Evolutionary conservation across 2,329 filamentous ascomycete species (phyloP), one percentile per base, ranked within the genome.

Genomic region (Colletotrichum simmondsii): DNA sequence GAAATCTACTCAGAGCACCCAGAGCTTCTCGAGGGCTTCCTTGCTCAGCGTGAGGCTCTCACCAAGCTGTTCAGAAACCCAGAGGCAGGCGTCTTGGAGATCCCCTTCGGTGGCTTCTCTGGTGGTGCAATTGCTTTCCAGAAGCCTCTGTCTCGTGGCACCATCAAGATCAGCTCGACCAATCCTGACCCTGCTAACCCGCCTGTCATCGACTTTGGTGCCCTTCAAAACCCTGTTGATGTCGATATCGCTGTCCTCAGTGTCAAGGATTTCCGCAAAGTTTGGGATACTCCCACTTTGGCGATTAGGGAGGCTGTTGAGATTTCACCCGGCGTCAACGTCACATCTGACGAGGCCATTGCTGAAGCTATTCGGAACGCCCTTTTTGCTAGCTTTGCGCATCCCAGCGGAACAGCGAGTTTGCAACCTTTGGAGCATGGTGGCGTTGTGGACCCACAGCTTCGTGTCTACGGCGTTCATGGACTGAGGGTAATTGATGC

Each of bases 391-490:
- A 67, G 61, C 19, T 67, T 73, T 24, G 28, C 68, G 16, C 88
- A 90, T 75, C 83, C 85, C 0, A 78, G 82, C 2, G 86, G 88
- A 3, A 88, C 85, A 22, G 82, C 84, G 54, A 83, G 84, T 19
- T 87, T 89, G 85, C 79, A 85, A 72, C 85, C 85, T 2, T 76
- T 80, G 32, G 82, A 83, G 35, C 78, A 81, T 6, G 80, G 77
- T 2, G 82, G 82, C 2, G 80, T 81, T 0, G 80, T 82, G 5
- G 79, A 81, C 28, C 72, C 76, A 12, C 62, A 76, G 6, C 76
- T 82, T 1, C 71, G 77, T 1, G 80, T 82, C 1, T 79, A 81
- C 22, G 80, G 80, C 1, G 75, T 81, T 0, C 63, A 75, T 22
- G 73, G 75, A 0, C 63, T 81, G 3, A 75, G 79, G 5, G 76